These are phyloP conservation scores for Didymella pomorum DNA, from an alignment of 2,329 filamentous ascomycete species.

Conservation along the genomic window DNA sequence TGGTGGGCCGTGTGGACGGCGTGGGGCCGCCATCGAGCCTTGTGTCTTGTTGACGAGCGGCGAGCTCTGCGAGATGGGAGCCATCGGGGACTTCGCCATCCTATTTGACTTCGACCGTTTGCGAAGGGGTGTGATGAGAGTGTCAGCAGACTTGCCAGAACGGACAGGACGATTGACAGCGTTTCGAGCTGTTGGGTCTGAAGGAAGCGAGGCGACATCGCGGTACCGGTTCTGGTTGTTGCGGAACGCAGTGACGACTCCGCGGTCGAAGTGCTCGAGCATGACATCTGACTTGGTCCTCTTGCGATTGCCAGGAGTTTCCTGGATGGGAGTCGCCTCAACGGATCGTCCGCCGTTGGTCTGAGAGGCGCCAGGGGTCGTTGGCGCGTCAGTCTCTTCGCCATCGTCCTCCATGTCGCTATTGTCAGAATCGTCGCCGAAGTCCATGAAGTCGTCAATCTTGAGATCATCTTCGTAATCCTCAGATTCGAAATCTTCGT, in stretches of 20 bases:
- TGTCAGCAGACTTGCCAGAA: conserved; percentile 50
- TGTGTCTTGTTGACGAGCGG: conserved; percentile 44
- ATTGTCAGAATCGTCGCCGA: conserved; percentile 46
- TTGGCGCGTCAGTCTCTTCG: conserved; percentile 48
- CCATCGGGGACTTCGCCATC: conserved; percentile 34
- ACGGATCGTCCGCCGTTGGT: conserved; percentile 44
- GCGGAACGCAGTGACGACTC: conserved; percentile 54
- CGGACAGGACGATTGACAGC: conserved; percentile 49
- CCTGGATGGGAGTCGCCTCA: conserved; percentile 30
- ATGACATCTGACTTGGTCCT: conserved; percentile 47
- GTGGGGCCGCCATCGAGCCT: conserved; percentile 38
- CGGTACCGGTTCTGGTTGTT: conserved; percentile 52
- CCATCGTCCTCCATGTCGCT: conserved; percentile 48
- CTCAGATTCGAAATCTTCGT: conserved; percentile 66
- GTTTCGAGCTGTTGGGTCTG: conserved; percentile 47
- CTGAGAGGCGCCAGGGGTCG: conserved; percentile 47
- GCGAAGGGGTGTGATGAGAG: conserved; percentile 50
- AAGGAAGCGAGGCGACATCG: conserved; percentile 48
- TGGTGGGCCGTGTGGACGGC: conserved; percentile 35
- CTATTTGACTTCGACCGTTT: conserved; percentile 46
- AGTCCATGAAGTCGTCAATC: conserved; percentile 51
- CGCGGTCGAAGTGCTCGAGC: conserved; percentile 60
- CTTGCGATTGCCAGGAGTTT: conserved; percentile 38
- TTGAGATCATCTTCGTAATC: conserved; percentile 63
- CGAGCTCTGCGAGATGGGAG: conserved; percentile 32